Conservation (phyloP, 179 eudicot genomes). For the Spergularia azorica region DNA sequence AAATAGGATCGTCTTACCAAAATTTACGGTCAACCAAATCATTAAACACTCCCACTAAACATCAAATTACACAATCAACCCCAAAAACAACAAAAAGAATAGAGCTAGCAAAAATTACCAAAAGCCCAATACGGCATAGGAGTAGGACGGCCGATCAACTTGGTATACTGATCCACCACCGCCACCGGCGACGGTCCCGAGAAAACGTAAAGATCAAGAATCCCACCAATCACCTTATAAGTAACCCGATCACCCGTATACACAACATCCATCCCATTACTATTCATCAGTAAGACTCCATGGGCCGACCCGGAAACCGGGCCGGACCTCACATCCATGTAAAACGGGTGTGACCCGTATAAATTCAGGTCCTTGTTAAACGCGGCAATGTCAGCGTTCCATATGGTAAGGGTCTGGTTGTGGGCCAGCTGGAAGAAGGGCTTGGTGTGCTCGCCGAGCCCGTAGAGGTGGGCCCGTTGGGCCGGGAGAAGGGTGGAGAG, state of each 20-base stretch:
- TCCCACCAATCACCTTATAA: constrained; percentile 66
- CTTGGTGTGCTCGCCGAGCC: constrained; percentile 86
- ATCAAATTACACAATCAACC: neutral
- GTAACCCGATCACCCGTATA: constrained; percentile 60
- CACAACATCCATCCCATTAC: constrained; percentile 76
- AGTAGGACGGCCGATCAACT: constrained; percentile 62
- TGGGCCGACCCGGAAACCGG: constrained; percentile 39
- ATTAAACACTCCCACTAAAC: no score
- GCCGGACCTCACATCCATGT: constrained; percentile 62
- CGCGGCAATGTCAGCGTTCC: constrained; percentile 67
- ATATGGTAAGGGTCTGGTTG: constrained; percentile 65
- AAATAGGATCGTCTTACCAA: no score
- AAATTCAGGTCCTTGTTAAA: constrained; percentile 49
- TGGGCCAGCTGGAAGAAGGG: constrained; percentile 48
- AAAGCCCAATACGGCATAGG: constrained; percentile 84
- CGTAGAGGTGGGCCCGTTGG: constrained; percentile 57
- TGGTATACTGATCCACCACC: constrained; percentile 63
- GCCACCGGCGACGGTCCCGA: constrained; percentile 46
- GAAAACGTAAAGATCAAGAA: constrained; percentile 61
- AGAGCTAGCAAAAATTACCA: constrained; percentile 35
- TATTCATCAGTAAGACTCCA: constrained; percentile 57
- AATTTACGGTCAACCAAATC: no score
- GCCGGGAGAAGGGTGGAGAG: constrained; percentile 61
- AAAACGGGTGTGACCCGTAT: constrained; percentile 88
- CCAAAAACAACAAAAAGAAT: neutral